Evolutionary conservation across 2,329 filamentous ascomycete species (phyloP), one percentile per base, ranked within the genome.

Genomic region (Talaromyces sp.): DNA sequence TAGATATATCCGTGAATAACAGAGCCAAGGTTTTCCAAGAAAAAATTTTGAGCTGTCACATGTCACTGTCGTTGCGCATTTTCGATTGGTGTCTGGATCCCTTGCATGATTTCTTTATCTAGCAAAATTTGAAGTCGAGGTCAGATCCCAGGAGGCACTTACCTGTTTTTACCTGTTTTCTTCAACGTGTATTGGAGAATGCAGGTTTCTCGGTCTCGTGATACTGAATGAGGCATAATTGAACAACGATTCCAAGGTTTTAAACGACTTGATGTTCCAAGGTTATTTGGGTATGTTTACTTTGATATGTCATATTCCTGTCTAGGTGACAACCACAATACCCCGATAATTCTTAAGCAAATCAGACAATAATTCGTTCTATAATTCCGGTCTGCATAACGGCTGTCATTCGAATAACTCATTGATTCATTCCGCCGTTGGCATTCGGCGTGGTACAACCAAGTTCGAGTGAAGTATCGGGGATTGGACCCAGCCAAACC

Each of bases 21-120:
- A 5, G 9, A 37, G 35, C 35, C 10, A 2, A 37, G 2, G 2
- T 37, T 4, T 13, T 37, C 2, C 35, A 37, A 37, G 35, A 4
- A 37, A 13, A 37, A 47, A 31, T 41, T 54, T 54, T n/a, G 37
- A 59, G 56, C 39, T n/a, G 56, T 59, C 56, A 43, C 37, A 37
- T 59, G 37, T 45, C 56, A 45, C 13, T 27, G 25, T 33, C 39
- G 5, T 13, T n/a, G 56, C 37, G 22, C 56, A 59, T 41, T 5
- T 5, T 31, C 27, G 27, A 31, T 7, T 31, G 56, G 54, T 39
- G 22, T 37, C 11, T 3, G 35, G 37, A 31, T 31, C 56, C 56
- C 37, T 59, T 59, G 22, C 37, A 45, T 59, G 33, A n/a, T 59
- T 59, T 19, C 22, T 25, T 43, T 2, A 59, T 43, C 22, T 6